Evolutionary conservation across 2,329 filamentous ascomycete species (phyloP), one percentile per base, ranked within the genome.

Genomic region (Cercospora beticola): DNA sequence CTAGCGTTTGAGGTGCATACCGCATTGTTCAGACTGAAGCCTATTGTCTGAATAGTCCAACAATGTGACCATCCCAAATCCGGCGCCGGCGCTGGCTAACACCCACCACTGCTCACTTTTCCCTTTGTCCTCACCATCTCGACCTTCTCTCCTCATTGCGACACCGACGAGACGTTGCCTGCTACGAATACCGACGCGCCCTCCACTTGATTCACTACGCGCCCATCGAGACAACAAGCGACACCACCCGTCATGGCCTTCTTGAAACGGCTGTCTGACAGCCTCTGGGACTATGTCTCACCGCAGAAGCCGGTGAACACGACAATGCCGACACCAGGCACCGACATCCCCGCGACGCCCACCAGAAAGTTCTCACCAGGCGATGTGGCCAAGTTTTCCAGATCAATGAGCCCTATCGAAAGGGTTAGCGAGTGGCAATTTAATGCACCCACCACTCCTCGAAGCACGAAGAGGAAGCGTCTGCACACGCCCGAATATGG

Each of bases 201-300:
- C 26, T 31, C 36, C n/a, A 31, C 49, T 30, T 31, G 28, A 49
- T 12, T 46, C 36, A 61, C 28, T 28, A 23, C 58, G 31, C 36
- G 26, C 28, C 28, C 16, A 23, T 14, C 43, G 28, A 23, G 36
- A 54, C 43, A 40, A 12, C 6, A 43, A 21, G 12, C 58, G 21
- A 18, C 9, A n/a, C 8, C 64, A 56, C 26, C n/a, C 2, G 21
- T 21, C 31, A 74, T 74, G 72, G 66, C 72, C 14, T 72, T 74
- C 63, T 63, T 74, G 74, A 72, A 76, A 58, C 74, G 75, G 52
- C 71, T 82, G 6, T 77, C 79, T 8, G 76, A 78, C 60, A 75
- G 74, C 59, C 74, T 83, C 66, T 83, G 81, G 81, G 76, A 76
- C 66, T 81, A 79, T 68, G 75, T 83, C 61, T 82, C 81, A 62